A percentile compares a stretch with the other conserved stretches of the same genome.
Evolutionary conservation across 2,329 filamentous ascomycete genomes (phyloP).

Genomic region (Amylocarpus encephaloides): DNA sequence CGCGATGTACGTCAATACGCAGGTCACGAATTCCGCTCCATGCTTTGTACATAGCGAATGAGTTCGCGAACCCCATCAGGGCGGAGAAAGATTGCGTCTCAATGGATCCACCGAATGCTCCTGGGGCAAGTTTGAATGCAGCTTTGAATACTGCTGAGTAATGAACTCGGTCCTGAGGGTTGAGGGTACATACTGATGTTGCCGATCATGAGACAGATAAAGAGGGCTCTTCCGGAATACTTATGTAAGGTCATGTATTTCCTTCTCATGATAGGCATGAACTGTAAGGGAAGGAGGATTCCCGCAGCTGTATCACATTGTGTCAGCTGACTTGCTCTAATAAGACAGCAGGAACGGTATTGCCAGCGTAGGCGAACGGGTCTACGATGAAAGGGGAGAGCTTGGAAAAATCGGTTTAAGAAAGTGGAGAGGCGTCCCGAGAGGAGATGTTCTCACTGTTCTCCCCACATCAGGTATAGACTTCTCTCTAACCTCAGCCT

Average conservation of each 20-base stretch:
- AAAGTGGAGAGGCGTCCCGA: too few species aligned
- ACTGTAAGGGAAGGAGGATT: slow-evolving; percentile 12
- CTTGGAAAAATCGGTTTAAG: too few species aligned
- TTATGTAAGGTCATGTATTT: slow-evolving; percentile 9
- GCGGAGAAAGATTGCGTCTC: slow-evolving; percentile 1
- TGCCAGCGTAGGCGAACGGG: too few species aligned
- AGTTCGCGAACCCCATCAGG: background rate
- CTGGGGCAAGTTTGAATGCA: slow-evolving; percentile 1
- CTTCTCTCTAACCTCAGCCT: background rate
- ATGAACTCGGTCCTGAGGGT: background rate
- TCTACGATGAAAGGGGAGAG: too few species aligned
- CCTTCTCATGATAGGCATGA: slow-evolving; percentile 11
- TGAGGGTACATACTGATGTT: slow-evolving; percentile 11
- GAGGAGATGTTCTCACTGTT: too few species aligned
- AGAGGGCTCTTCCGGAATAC: slow-evolving; percentile 4
- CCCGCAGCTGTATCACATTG: slow-evolving; percentile 9
- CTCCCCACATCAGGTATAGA: too few species aligned
- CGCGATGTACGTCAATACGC: slow-evolving; percentile 10
- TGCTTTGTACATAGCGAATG: slow-evolving; percentile 4
- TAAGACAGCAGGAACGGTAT: too few species aligned
- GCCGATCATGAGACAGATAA: slow-evolving; percentile 7
- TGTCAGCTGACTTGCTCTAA: background rate
- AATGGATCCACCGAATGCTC: slow-evolving; percentile 10
- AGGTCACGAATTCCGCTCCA: slow-evolving; percentile 5
- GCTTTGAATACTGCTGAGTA: slow-evolving; percentile 3